Conservation (phyloP, 768 basidiomycete genomes). For the Pulveroboletus sp. region DNA sequence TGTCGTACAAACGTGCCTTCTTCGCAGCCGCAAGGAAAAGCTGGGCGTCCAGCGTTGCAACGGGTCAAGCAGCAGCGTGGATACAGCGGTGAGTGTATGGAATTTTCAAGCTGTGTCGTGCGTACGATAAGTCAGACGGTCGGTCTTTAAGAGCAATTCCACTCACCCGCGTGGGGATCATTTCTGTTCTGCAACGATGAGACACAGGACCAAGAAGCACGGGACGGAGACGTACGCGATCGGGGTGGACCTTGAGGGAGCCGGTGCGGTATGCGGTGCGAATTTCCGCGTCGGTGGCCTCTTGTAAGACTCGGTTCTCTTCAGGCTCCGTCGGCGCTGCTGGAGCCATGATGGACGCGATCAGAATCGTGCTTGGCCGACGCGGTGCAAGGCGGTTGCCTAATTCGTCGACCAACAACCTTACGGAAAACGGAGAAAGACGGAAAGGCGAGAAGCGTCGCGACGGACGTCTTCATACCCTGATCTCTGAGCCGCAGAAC, state of each 20-base stretch:
- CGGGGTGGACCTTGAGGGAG: slow-evolving; percentile 85
- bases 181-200: slow-evolving; percentile 57
- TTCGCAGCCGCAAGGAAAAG: slow-evolving; percentile 66
- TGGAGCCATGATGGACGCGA: no score
- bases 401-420: no score
- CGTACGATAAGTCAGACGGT: not conserved
- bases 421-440: slow-evolving; percentile 63
- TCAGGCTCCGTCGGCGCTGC: no score
- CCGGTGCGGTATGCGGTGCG: slow-evolving; percentile 73
- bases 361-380: no score
- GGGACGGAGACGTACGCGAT: slow-evolving; percentile 53
- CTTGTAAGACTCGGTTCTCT: slow-evolving; percentile 51
- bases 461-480: not conserved
- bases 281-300: slow-evolving; percentile 75
- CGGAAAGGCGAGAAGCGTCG: slow-evolving; percentile 52
- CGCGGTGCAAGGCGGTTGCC: no score
- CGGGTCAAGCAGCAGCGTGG: slow-evolving; percentile 78
- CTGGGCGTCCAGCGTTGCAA: slow-evolving; percentile 72
- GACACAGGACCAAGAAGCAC: slow-evolving; percentile 7
- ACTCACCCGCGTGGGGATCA: slow-evolving; percentile 69
- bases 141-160: not conserved
- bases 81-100: slow-evolving; percentile 78
- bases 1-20: slow-evolving; percentile 68
- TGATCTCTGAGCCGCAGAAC: slow-evolving; percentile 45
- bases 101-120: slow-evolving; percentile 60